phyloP scores from a whole-genome alignment of 2,329 filamentous ascomycete genomes.

The Alternaria sp. region DNA sequence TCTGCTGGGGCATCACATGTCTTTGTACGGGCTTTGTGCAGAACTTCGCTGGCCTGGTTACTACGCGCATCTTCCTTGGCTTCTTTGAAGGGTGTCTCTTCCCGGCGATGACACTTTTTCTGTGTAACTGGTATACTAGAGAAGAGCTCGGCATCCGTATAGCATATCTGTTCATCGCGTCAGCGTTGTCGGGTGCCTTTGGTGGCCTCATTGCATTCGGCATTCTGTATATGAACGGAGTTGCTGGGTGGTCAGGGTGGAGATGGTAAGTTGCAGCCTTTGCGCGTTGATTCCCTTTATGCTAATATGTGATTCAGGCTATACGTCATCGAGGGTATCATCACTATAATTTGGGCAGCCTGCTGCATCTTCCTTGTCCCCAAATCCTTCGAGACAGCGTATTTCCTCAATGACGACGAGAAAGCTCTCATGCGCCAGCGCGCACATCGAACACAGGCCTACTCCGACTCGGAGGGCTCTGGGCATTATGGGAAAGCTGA shows the following conservation, averaged over 20 bases:
- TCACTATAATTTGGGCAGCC: conserved; percentile 37
- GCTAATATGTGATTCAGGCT: conserved; percentile 17
- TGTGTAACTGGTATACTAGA: conserved; percentile 42
- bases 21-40: conserved; percentile 31
- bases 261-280: conserved; percentile 24
- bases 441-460: conserved; percentile 38
- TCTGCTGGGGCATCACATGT: conserved; percentile 59
- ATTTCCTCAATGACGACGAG: conserved; percentile 40
- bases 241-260: conserved; percentile 32
- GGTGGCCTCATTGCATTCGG: conserved; percentile 39
- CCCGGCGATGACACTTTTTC: conserved; percentile 39
- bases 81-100: conserved; percentile 45
- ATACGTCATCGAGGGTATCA: conserved; percentile 41
- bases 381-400: conserved; percentile 41
- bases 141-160: conserved; percentile 39
- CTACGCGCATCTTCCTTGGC: conserved; percentile 29
- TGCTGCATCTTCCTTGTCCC: conserved; percentile 41
- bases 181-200: conserved; percentile 35
- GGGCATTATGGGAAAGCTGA: conserved; percentile 38
- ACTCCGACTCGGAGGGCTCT: conserved; percentile 36
- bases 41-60: conserved; percentile 28
- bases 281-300: accelerated
- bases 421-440: conserved; percentile 39
- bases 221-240: conserved; percentile 39
- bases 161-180: conserved; percentile 39